Evolutionary conservation across 352 stramenopile species (phyloP).

Genomic region (Pythium guiyangense): DNA sequence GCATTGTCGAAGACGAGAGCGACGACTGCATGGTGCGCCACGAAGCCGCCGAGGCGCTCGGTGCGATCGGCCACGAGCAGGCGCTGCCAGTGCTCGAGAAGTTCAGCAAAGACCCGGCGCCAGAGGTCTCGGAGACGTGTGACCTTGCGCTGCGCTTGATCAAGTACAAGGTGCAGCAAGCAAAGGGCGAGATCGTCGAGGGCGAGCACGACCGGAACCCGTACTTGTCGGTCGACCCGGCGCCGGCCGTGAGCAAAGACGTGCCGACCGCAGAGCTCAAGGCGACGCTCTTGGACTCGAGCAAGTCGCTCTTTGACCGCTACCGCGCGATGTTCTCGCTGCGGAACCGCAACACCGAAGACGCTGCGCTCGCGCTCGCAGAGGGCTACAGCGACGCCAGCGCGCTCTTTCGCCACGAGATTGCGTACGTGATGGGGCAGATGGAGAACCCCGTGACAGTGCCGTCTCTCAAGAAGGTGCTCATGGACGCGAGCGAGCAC

Average conservation of each 20-base stretch:
- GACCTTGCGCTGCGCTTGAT: constrained; percentile 91
- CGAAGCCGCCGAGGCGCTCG: constrained; percentile 95
- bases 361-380: constrained; percentile 75
- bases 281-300: constrained; percentile 82
- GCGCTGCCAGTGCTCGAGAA: constrained; percentile 87
- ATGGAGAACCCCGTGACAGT: constrained; percentile 88
- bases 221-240: constrained; percentile 96
- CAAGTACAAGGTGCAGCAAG: constrained; percentile 84
- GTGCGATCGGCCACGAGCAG: constrained; percentile 89
- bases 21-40: constrained; percentile 93
- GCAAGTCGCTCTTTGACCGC: constrained; percentile 85
- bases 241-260: constrained; percentile 77
- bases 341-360: constrained; percentile 92
- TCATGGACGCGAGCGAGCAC: constrained; percentile 91
- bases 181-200: constrained; percentile 39
- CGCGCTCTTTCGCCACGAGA: constrained; percentile 87
- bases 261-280: constrained; percentile 80
- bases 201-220: constrained; percentile 77
- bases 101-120: constrained; percentile 63
- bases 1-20: constrained; percentile 76
- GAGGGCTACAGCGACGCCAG: constrained; percentile 74
- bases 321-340: constrained; percentile 99
- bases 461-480: constrained; percentile 84
- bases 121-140: constrained; percentile 96
- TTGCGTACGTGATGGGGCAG: constrained; percentile 94